Evolutionary conservation across 192 early-diverging fungal species (phyloP).

Genomic region (Backusella morwellensis): DNA sequence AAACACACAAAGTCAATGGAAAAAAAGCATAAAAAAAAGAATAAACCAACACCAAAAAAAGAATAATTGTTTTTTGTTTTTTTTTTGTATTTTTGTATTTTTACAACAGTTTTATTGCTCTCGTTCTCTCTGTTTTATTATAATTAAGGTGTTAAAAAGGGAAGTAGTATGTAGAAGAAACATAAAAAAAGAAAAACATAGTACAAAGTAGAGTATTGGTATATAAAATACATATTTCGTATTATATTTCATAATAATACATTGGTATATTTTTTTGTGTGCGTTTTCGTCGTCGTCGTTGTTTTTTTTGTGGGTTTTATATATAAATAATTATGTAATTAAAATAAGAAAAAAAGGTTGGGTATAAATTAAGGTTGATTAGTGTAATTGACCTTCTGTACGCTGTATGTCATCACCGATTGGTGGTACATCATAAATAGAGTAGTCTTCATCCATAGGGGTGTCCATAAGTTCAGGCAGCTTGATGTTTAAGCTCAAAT

Average conservation of each 20-base stretch:
- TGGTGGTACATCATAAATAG: background rate
- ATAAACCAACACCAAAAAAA: background rate
- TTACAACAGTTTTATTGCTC: background rate
- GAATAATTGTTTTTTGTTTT: background rate
- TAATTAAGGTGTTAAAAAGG: background rate
- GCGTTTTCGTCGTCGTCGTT: background rate
- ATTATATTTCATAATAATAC: background rate
- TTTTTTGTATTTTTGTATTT: background rate
- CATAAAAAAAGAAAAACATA: background rate
- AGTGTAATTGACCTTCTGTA: constrained; percentile 10
- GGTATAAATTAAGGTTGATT: background rate
- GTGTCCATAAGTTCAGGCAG: background rate
- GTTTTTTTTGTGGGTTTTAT: background rate
- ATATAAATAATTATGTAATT: background rate
- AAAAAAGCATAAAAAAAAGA: background rate
- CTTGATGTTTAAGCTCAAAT: constrained; percentile 3
- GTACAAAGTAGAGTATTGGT: background rate
- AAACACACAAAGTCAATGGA: background rate
- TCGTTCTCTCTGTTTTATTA: background rate
- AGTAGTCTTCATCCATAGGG: background rate
- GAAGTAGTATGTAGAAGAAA: background rate
- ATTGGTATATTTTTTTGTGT: background rate
- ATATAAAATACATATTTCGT: background rate
- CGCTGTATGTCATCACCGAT: constrained; percentile 4
- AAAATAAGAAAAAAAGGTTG: background rate